Evolutionary conservation across 495 filamentous ascomycete species (phyloP), one percentile per base, ranked within the genome.

Genomic region (Aspergillus panamensis): DNA sequence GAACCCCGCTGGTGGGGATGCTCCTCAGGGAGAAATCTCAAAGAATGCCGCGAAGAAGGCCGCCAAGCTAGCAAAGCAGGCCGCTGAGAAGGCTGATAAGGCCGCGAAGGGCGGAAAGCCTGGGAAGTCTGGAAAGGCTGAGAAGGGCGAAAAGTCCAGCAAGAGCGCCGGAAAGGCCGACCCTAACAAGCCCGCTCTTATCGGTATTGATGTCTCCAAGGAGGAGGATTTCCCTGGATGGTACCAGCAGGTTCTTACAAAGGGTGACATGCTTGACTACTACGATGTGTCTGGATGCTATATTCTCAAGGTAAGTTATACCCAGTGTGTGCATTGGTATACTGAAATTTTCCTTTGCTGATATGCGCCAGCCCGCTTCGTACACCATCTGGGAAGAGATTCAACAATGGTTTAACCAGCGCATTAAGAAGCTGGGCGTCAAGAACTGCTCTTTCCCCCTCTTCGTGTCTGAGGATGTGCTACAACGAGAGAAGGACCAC

Each of bases 221-320:
- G 80, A 87, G 52, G 83, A 85, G n/a, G 89, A 96, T 75, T 94
- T 98, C 70, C 80, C 89, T 19, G 82, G 82, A 66, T 97, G 94
- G 94, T 98, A 98, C 69, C 89, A 95, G 72, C 91, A 98, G 72
- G 87, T 96, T 39, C 85, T 98, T 39, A 87, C 89, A 58, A 98
- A 98, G 80, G 90, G 89, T 67, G 88, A 96, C 64, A 87, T 98
- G 86, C 83, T 97, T 64, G 90, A 93, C 51, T 96, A 92, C 79
- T 91, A 92, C 62, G 90, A 97, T 76, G 89, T 97, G 56, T 91
- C 91, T 19, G 92, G 92, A 35, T 97, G 93, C 73, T 97, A 95
- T 73, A 96, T 97, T 73, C 80, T 96, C 68, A 90, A 91, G 74
- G 88, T 78, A 67, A 33, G 51, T 53, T 19, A 13, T 50, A 37